Evolutionary conservation across 108 stramenopile genomes (phyloP), one percentile per base, ranked within the genome.

Genomic region (Cyclostephanos invisitatus): DNA sequence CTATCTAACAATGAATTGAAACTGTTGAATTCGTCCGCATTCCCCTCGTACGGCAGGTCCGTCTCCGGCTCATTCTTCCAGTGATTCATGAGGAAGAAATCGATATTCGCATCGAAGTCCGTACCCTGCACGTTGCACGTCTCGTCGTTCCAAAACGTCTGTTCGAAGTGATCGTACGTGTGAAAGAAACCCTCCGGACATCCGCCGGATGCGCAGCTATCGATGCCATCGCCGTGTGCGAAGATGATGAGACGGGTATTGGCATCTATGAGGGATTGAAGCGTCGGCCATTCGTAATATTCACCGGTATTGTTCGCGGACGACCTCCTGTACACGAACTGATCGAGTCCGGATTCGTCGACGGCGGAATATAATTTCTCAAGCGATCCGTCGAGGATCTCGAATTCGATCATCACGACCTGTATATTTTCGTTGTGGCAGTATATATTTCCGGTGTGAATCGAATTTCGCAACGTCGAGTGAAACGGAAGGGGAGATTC

Each of bases 61-160:
- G 55, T 53, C 2, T 46, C 20, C 0, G 29, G 14, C 44, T 70
- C 71, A 35, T 68, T 77, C 24, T 82, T 48, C 62, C 84, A 88
- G 32, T 85, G 81, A 57, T 87, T 88, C 66, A 91, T 24, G 24
- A 78, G 74, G 36, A 87, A 84, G 62, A 80, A 88, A 17, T 60
- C 72, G 3, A 57, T 46, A 0, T 35, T 60, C 17, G 37, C 22
- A 42, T 72, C 77, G 2, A 24, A 25, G 7, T 38, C 66, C 2
- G 22, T 32, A 24, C 58, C 15, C 32, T 56, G 36, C 2, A 42
- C 29, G 0, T 74, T 59, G n/a, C 74, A 74, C 3, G 64, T 53
- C 17, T 12, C 49, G 22, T 77, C 71, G 29, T 28, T 35, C 44
- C 38, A 64, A 36, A 48, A 46, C 10, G 74, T 74, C 9, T 64